Percentiles rank a stretch among this genome's conserved stretches.
Conservation (phyloP, 2,329 filamentous ascomycete species). For the Talaromyces islandicus region DNA sequence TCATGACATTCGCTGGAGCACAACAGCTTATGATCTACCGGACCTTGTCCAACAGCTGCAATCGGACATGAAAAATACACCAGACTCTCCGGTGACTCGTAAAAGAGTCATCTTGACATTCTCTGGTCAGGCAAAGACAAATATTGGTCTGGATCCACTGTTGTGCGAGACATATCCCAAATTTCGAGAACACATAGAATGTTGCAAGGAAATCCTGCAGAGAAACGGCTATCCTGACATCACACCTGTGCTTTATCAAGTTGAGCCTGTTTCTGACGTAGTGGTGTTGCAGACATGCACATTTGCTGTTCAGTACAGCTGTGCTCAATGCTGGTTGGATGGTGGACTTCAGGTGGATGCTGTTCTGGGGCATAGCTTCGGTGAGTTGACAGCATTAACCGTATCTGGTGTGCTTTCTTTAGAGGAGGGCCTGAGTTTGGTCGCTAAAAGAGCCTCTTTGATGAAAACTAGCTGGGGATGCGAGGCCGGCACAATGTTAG, state of each 20-base stretch:
- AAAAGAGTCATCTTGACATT: not conserved
- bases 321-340: slow-evolving; percentile 33
- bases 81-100: not conserved
- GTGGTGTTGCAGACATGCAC: slow-evolving; percentile 29
- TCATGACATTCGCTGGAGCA: not conserved
- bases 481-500: slow-evolving; percentile 29
- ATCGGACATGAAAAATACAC: not conserved
- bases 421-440: slow-evolving; percentile 22
- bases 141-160: not conserved
- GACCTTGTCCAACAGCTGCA: not conserved
- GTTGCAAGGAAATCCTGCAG: not conserved
- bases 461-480: slow-evolving; percentile 25
- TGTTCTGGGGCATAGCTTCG: slow-evolving; percentile 35
- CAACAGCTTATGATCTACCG: not conserved
- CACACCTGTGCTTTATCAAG: slow-evolving; percentile 13
- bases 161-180: not conserved
- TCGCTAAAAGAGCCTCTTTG: slow-evolving; percentile 24
- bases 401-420: slow-evolving; percentile 25
- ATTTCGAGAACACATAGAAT: not conserved
- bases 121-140: not conserved
- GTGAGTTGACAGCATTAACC: slow-evolving; percentile 30
- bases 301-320: slow-evolving; percentile 34
- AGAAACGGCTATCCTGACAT: slow-evolving; percentile 13
- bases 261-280: slow-evolving; percentile 1
- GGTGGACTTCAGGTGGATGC: slow-evolving; percentile 26